Evolutionary conservation across 345 rosid genomes (phyloP), one percentile per base, ranked within the genome.

Genomic region (Gossypioides kirkii): DNA sequence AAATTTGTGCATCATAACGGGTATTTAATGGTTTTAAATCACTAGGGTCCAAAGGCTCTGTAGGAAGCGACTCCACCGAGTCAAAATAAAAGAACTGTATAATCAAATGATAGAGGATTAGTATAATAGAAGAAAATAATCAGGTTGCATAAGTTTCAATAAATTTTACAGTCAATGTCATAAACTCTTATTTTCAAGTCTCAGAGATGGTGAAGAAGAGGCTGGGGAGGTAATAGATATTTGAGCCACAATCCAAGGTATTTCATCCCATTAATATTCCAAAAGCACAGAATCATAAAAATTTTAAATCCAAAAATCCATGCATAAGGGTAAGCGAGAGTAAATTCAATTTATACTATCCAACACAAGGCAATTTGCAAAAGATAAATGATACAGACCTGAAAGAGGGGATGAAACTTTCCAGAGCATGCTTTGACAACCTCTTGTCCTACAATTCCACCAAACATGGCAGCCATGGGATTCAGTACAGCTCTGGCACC

Each of bases 401-500:
- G 99, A 77, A 80, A 88, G 60, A 95, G 93, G 23, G 99, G 99
- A 81, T 95, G 99, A 58, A 95, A 95, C 80, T 95, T 95, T 73
- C 96, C 97, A 73, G 99, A 91, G 84, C 99, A 95, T 56, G 99
- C 99, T 83, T 95, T 95, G 45, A 95, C 91, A 88, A 92, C 93
- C 76, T 95, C 99, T 80, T 95, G 99, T 66, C 98, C 99, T 64
- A 95, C 98, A 71, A 95, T 82, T 53, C 99, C 99, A 64, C 99
- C 99, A 80, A 95, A 95, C 97, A 95, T 92, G 60, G 99, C 99
- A 77, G 98, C 99, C 98, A 95, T 95, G 49, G 99, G 99, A 85
- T 95, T 95, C 52, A 95, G 76, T 59, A 95, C 94, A 67, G 99
- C 99, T 87, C 88, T 87, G 56, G 99, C 88, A 78, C 99, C 99